These are phyloP conservation scores for Fusarium nelsonii DNA, from an alignment of 2,329 filamentous ascomycete genomes.

Conservation along the genomic window DNA sequence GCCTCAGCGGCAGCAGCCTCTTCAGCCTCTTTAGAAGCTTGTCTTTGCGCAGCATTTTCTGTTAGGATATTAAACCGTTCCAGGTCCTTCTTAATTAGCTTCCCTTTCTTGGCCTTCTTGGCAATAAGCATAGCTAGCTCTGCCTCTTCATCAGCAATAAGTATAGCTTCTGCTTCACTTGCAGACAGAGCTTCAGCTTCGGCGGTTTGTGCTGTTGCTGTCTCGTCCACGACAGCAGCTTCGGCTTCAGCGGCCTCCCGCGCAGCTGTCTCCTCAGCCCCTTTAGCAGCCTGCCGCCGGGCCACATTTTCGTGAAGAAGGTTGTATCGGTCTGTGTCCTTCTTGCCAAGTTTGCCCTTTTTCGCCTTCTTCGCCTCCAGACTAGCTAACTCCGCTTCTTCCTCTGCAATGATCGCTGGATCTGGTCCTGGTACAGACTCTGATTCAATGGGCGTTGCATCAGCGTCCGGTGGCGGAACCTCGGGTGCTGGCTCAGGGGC, in stretches of 20 bases:
- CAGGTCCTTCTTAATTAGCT: slow-evolving; percentile 41
- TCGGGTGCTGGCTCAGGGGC: slow-evolving; percentile 29
- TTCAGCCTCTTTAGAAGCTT: slow-evolving; percentile 41
- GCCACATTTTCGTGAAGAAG: slow-evolving; percentile 36
- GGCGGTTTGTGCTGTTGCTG: slow-evolving; percentile 30
- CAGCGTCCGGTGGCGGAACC: slow-evolving; percentile 16
- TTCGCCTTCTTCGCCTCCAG: slow-evolving; percentile 42
- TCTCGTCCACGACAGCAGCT: slow-evolving; percentile 25
- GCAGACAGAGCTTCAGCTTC: slow-evolving; percentile 33
- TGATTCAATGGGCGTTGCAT: slow-evolving; percentile 12
- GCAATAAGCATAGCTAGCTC: slow-evolving; percentile 37
- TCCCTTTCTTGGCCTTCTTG: slow-evolving; percentile 44
- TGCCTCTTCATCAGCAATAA: slow-evolving; percentile 40
- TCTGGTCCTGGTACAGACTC: slow-evolving; percentile 31
- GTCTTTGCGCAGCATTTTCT: slow-evolving; percentile 41
- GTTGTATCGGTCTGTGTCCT: slow-evolving; percentile 40
- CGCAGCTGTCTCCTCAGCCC: slow-evolving; percentile 41
- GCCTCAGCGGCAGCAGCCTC: slow-evolving; percentile 40
- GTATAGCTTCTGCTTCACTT: slow-evolving; percentile 34
- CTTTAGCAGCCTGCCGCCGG: slow-evolving; percentile 32
- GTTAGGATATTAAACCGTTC: slow-evolving; percentile 42
- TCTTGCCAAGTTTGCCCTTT: slow-evolving; percentile 42
- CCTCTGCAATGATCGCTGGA: slow-evolving; percentile 33
- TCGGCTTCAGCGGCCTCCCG: slow-evolving; percentile 40
- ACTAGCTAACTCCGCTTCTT: slow-evolving; percentile 38